A percentile compares a stretch with the other conserved stretches of the same genome.
phyloP scores from a whole-genome alignment of 768 basidiomycete species.

The Tylopilus felleus region DNA sequence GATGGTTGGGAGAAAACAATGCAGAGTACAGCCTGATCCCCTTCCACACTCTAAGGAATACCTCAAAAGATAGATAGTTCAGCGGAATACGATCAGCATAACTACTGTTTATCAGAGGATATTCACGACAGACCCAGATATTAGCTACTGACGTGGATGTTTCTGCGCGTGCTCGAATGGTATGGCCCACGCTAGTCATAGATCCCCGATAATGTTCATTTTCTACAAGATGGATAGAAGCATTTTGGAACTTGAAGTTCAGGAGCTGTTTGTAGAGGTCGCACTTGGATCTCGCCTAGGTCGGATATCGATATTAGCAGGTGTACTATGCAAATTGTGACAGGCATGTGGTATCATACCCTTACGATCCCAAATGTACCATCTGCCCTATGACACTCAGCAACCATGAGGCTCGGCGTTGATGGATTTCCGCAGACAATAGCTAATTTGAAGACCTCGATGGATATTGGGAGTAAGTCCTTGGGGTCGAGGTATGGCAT shows the following conservation, averaged over 20 bases:
- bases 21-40: slow-evolving; percentile 43
- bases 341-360: slow-evolving; percentile 40
- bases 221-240: slow-evolving; percentile 61
- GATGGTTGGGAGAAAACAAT: slow-evolving; percentile 27
- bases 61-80: slow-evolving; percentile 36
- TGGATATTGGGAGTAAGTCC: slow-evolving; percentile 82
- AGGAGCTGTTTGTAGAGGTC: slow-evolving; percentile 84
- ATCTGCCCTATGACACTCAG: slow-evolving; percentile 71
- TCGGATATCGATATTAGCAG: slow-evolving; percentile 9
- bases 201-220: slow-evolving; percentile 72
- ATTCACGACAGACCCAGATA: not conserved
- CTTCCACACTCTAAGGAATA: slow-evolving; percentile 54
- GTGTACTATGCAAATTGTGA: not conserved
- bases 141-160: slow-evolving; percentile 33
- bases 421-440: slow-evolving; percentile 84
- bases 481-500: slow-evolving; percentile 73
- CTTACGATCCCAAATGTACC: slow-evolving; percentile 80
- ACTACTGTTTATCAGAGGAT: slow-evolving; percentile 17
- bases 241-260: slow-evolving; percentile 65
- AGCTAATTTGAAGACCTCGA: slow-evolving; percentile 74
- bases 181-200: slow-evolving; percentile 64
- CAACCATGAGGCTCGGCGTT: slow-evolving; percentile 77
- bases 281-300: slow-evolving; percentile 71
- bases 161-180: slow-evolving; percentile 54
- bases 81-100: slow-evolving; percentile 26